phyloP scores from a whole-genome alignment of 164 flowering plant genomes.

The Macadamia tetraphylla region DNA sequence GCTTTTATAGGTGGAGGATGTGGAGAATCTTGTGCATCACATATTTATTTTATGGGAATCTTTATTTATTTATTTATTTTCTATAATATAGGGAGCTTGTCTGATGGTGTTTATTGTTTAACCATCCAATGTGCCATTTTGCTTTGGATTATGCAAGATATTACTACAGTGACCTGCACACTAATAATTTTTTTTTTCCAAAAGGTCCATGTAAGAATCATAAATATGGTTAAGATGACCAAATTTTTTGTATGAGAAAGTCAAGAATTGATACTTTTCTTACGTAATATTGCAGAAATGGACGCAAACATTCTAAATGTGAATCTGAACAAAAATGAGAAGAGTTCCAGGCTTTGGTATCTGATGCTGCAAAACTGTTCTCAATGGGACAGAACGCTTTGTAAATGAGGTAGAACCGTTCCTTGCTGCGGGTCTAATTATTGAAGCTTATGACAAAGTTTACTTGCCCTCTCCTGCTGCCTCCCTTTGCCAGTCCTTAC shows the following conservation, averaged over 20 bases:
- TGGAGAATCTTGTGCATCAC: conserved; percentile 61
- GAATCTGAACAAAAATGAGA: conserved; percentile 32
- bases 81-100: too few relatives aligned
- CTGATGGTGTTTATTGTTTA: too few relatives aligned
- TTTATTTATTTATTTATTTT: too few relatives aligned
- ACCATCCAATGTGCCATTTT: too few relatives aligned
- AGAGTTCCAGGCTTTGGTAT: conserved; percentile 42
- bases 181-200: too few relatives aligned
- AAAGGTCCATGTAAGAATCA: too few relatives aligned
- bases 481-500: too few relatives aligned
- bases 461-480: too few relatives aligned
- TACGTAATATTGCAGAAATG: conserved; percentile 26
- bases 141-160: too few relatives aligned
- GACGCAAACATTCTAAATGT: conserved; percentile 9
- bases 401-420: conserved; percentile 74
- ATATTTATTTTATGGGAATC: conserved; percentile 19
- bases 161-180: too few relatives aligned
- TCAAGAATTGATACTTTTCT: neutral
- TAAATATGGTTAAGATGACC: too few relatives aligned
- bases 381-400: conserved; percentile 49
- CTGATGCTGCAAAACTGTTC: conserved; percentile 68
- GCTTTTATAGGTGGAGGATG: conserved; percentile 59
- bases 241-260: too few relatives aligned
- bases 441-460: conserved; percentile 60
- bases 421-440: conserved; percentile 71